A percentile compares a stretch with the other conserved stretches of the same genome.
phyloP scores from a whole-genome alignment of 164 flowering plant genomes.

The Aristolochia californica region DNA sequence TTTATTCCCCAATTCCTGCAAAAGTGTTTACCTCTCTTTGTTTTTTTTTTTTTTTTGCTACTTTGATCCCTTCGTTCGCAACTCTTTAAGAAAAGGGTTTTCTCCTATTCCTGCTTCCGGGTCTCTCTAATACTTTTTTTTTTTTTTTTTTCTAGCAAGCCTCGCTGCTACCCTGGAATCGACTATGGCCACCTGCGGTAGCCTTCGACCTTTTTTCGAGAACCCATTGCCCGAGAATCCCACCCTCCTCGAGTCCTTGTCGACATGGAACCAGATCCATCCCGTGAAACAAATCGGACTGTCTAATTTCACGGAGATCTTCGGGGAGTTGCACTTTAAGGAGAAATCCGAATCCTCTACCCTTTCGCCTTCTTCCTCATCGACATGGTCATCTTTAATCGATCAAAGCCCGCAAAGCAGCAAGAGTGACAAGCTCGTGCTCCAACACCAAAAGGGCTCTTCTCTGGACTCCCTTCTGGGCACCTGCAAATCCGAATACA shows the following conservation, averaged over 20 bases:
- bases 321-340: slow-evolving; percentile 70
- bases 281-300: slow-evolving; percentile 14
- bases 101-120: too few species aligned
- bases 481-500: background rate
- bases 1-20: too few species aligned
- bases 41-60: background rate
- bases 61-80: background rate
- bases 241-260: slow-evolving; percentile 38
- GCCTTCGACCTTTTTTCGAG: slow-evolving; percentile 58
- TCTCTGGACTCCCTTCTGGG: slow-evolving; percentile 7
- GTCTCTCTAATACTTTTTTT: background rate
- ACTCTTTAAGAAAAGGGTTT: too few species aligned
- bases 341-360: slow-evolving; percentile 16
- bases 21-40: background rate
- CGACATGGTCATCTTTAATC: background rate
- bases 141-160: background rate
- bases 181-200: slow-evolving; percentile 59
- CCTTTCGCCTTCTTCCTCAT: slow-evolving; percentile 1
- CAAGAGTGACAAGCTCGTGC: background rate
- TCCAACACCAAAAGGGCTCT: background rate
- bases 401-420: background rate
- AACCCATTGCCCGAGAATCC: slow-evolving; percentile 47
- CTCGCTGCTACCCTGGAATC: background rate
- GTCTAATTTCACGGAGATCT: slow-evolving; percentile 53
- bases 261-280: slow-evolving; percentile 45